phyloP scores from a whole-genome alignment of 257 asterid species.

The Solanum paucissectum region DNA sequence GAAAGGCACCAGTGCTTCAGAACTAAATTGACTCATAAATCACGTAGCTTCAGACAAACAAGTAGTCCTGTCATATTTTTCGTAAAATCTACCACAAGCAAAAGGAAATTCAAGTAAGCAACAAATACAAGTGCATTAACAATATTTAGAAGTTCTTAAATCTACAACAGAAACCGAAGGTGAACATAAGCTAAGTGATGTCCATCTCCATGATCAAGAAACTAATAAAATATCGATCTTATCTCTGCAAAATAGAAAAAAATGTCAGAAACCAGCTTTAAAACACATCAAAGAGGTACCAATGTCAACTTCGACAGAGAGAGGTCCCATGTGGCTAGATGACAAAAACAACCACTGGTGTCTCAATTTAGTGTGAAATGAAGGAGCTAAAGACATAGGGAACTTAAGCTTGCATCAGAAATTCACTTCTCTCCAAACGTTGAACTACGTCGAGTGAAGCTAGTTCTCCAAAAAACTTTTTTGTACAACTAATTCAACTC shows the following conservation, averaged over 20 bases:
- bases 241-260: not conserved
- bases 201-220: not conserved
- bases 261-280: not conserved
- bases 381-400: not conserved
- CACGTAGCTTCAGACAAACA: not conserved
- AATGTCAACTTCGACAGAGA: not conserved
- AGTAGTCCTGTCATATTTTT: not conserved
- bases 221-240: not conserved
- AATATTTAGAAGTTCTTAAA: not conserved
- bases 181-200: not conserved
- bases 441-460: not conserved
- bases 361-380: not conserved
- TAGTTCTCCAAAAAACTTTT: not conserved
- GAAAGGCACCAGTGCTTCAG: not conserved
- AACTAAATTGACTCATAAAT: not conserved
- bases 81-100: not conserved
- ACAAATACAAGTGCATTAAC: not conserved
- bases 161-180: not conserved
- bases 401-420: not conserved
- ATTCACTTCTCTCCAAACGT: not conserved
- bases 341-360: not conserved
- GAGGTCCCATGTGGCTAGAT: not conserved
- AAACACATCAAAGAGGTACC: not conserved
- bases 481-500: not conserved
- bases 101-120: not conserved